Base-by-base conservation (phyloP, 805 yeast species). In the Zygotorulaspora chibaensis region DNA sequence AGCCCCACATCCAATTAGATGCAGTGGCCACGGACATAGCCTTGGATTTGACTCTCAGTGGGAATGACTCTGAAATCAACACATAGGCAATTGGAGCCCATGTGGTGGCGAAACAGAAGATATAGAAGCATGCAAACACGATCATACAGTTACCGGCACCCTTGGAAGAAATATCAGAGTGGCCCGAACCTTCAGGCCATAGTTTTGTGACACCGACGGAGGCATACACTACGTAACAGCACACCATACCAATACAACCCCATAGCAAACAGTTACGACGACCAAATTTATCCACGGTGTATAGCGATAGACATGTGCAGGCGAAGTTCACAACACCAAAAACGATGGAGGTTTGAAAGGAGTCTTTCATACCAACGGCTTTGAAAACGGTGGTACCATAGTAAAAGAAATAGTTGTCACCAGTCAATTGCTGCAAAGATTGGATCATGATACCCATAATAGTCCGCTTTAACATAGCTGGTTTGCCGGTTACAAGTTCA, bases 1-100 rank as follows among this genome's bases (percentile, higher is more conserved):
- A 76, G 70, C 83, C 79, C 85, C 85, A 81, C 30, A 81, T 66
- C 66, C 86, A 83, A 53, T 81, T 84, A 42, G 80, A 68, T 50
- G 84, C 84, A 48, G 77, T 74, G 27, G 86, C 80, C 71, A 83
- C 70, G 43, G 80, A 74, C 69, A 70, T 69, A 55, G 77, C 81
- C 68, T 77, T 58, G 65, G 81, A 67, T 67, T 82, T 79, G 62
- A 83, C 76, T 73, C 88, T 77, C 59, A 83, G 72, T 66, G 90
- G 89, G 68, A 79, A 83, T 34, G 81, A 73, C 68, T 84, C 89
- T 31, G 88, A 79, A 33, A 80, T 75, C 56, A 83, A 79, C 45
- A 80, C 81, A 67, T 73, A 83, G 39, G 78, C 80, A 59, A 79
- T 76, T 60, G 87, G 86, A 53, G 87, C 89, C 89, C 89, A 84